Base-by-base conservation (phyloP, 2,329 filamentous ascomycete species). In the Sarocladium oryzae region DNA sequence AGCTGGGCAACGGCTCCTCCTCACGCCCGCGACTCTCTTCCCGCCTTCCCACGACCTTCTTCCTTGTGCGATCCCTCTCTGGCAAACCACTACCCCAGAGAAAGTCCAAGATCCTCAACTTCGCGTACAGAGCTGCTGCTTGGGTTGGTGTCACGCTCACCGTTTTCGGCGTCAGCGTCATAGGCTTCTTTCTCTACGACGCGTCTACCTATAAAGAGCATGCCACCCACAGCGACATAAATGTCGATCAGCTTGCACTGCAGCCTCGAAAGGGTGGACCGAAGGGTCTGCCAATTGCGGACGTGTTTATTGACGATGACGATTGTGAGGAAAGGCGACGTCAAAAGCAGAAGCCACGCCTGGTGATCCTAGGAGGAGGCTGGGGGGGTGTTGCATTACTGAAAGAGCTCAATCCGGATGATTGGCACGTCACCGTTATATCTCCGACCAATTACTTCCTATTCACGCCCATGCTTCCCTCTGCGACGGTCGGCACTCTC, bases 381-480 rank as follows among this genome's bases (percentile, higher is more conserved):
- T 99, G 93, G 93, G 93, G 91, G 51, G 89, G 89, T 61, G 88
- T 99, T 54, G 89, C 92, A 4, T 73, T 99, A 53, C 72, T 99
- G 58, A 99, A 99, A 72, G 86, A 89, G 55, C 70, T 99, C 56
- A 87, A 92, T 55, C 85, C 90, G 0, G 89, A 91, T 11, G 89
- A 96, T 60, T 99, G 96, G 65, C 91, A 99, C 67, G 85, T 99
- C 58, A 97, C 92, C 4, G 86, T 99, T 35, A 86, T 99, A 38
- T 95, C 90, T 11, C 92, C 93, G 0, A 87, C 87, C 32, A 97
- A 97, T 62, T 96, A 97, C 71, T 99, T 99, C 71, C 73, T 99
- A 28, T 99, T 99, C 68, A 99, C 93, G 2, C 93, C 93, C 1
- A 97, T 99, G 91, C 76, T 99, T 38, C 93, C 93, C 2, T 96